These are phyloP conservation scores for Chytridium lagenaria DNA, from an alignment of 371 early-diverging fungal species.

Conservation along the genomic window DNA sequence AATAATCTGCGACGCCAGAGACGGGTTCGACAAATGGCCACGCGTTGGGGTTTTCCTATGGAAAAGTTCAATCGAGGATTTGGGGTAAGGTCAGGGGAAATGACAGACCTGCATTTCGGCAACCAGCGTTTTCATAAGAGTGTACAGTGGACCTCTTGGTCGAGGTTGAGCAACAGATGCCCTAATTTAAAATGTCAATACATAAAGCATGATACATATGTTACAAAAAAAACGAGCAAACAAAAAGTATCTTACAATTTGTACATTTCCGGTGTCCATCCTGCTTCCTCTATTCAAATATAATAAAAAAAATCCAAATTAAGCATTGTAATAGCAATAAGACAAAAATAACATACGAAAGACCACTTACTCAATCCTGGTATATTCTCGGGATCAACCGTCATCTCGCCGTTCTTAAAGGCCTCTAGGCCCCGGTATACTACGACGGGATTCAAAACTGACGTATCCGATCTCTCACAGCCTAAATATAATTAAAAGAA, in stretches of 20 bases:
- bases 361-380: conserved; percentile 69
- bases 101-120: conserved; percentile 48
- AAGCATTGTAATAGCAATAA: no score
- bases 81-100: no score
- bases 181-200: neutral
- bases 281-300: conserved; percentile 71
- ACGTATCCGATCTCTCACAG: conserved; percentile 84
- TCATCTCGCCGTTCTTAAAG: conserved; percentile 63
- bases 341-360: neutral
- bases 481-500: conserved; percentile 45
- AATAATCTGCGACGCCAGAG: conserved; percentile 95
- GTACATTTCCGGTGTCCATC: conserved; percentile 88
- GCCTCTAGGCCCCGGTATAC: conserved; percentile 78
- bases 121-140: conserved; percentile 48
- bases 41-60: conserved; percentile 75
- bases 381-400: conserved; percentile 45
- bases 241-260: conserved; percentile 19
- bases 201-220: no score
- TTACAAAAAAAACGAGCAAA: conserved; percentile 50
- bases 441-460: conserved; percentile 72
- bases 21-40: conserved; percentile 99
- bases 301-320: conserved; percentile 14
- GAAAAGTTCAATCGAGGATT: conserved; percentile 25
- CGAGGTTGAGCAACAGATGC: conserved; percentile 22
- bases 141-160: conserved; percentile 48